These are phyloP conservation scores for Saccharomyces hybrid DNA, from an alignment of 1,139 yeast genomes.

Conservation along the genomic window DNA sequence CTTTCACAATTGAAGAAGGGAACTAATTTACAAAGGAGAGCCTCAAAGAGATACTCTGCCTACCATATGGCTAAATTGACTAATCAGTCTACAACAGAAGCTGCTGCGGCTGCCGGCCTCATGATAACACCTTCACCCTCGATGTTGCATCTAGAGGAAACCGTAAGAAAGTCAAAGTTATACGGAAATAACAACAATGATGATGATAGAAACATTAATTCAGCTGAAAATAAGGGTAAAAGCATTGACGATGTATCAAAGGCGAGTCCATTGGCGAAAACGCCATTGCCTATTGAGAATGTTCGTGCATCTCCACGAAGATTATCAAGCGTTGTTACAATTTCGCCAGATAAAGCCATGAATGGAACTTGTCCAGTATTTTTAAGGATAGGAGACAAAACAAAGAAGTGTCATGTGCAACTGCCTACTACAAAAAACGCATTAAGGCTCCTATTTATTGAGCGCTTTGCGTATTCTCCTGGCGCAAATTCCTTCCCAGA, in stretches of 20 bases:
- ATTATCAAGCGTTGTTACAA: background rate
- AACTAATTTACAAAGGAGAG: conserved; percentile 77
- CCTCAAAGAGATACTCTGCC: conserved; percentile 81
- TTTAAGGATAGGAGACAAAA: conserved; percentile 48
- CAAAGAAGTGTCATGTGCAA: conserved; percentile 51
- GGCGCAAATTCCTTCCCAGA: conserved; percentile 67
- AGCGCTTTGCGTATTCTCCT: conserved; percentile 79
- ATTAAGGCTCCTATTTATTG: conserved; percentile 68
- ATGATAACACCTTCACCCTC: conserved; percentile 9
- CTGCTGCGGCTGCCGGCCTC: conserved; percentile 30
- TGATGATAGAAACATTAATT: conserved; percentile 13
- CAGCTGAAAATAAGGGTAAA: background rate
- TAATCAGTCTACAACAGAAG: conserved; percentile 36
- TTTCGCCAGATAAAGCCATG: background rate
- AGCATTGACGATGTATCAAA: background rate
- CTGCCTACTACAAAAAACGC: conserved; percentile 54
- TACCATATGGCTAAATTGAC: conserved; percentile 82
- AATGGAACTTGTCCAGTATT: conserved; percentile 32
- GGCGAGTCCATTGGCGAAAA: background rate
- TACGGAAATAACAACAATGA: conserved; percentile 3
- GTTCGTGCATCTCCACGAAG: background rate
- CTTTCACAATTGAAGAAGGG: conserved; percentile 71
- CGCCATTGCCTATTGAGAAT: background rate
- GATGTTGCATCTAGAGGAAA: background rate
- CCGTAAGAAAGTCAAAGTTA: conserved; percentile 1